These are phyloP conservation scores for Clonostachys sp. DNA, from an alignment of 2,329 filamentous ascomycete genomes.

Conservation along the genomic window DNA sequence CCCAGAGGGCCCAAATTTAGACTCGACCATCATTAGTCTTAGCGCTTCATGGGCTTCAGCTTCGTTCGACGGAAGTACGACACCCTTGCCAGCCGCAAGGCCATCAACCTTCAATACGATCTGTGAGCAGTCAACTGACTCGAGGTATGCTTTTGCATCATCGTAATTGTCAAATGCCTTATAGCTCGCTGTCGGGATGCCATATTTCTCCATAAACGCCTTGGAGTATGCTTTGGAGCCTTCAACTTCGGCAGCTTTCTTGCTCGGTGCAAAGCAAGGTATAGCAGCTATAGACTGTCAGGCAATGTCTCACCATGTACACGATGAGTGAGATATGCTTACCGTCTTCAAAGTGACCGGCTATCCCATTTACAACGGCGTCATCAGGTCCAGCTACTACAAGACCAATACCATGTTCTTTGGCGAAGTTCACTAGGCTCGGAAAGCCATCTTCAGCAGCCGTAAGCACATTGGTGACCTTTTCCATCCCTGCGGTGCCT, in stretches of 20 bases:
- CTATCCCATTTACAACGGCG: slow-evolving; percentile 70
- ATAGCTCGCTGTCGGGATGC: slow-evolving; percentile 70
- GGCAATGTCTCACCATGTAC: background rate
- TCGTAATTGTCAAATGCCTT: slow-evolving; percentile 62
- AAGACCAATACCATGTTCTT: slow-evolving; percentile 57
- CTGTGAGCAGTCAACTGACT: slow-evolving; percentile 43
- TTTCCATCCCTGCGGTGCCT: slow-evolving; percentile 56
- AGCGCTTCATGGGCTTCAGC: slow-evolving; percentile 60
- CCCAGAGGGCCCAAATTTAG: slow-evolving; percentile 62
- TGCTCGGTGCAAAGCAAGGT: slow-evolving; percentile 63
- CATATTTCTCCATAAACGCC: slow-evolving; percentile 71
- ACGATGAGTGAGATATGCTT: background rate
- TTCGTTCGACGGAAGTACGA: slow-evolving; percentile 28
- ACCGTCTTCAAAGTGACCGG: slow-evolving; percentile 57
- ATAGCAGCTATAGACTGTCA: slow-evolving; percentile 37
- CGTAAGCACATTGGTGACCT: slow-evolving; percentile 48
- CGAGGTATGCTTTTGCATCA: slow-evolving; percentile 56
- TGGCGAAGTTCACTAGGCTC: slow-evolving; percentile 56
- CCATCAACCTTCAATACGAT: slow-evolving; percentile 74
- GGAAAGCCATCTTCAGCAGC: slow-evolving; percentile 45
- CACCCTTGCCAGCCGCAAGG: slow-evolving; percentile 71
- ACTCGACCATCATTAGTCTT: slow-evolving; percentile 62
- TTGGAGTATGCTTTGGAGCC: slow-evolving; percentile 77
- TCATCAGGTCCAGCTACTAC: slow-evolving; percentile 73
- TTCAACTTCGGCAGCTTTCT: slow-evolving; percentile 68